Conservation (phyloP, 192 early-diverging fungal genomes). For the Coemansia sp. region DNA sequence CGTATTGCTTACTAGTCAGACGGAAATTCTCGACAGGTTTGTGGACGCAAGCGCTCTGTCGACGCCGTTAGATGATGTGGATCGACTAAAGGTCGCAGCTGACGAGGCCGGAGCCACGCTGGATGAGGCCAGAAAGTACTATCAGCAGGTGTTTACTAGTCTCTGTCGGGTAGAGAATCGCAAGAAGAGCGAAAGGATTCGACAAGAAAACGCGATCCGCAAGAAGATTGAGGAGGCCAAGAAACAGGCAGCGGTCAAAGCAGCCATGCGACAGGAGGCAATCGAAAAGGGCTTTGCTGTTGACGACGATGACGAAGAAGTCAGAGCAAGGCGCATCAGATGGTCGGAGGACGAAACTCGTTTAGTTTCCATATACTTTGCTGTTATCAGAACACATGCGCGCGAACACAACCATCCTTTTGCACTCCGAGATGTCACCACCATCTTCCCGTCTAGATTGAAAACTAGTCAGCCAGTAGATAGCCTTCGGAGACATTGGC, state of each 20-base stretch:
- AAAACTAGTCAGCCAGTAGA: slow-evolving; percentile 9
- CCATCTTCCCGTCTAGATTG: slow-evolving; percentile 23
- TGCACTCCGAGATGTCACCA: not conserved
- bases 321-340: not conserved
- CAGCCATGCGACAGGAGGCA: not conserved
- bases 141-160: slow-evolving; percentile 12
- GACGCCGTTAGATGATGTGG: slow-evolving; percentile 23
- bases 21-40: slow-evolving; percentile 8
- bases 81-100: slow-evolving; percentile 17
- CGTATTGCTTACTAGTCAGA: slow-evolving; percentile 10
- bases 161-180: not conserved
- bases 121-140: slow-evolving; percentile 28
- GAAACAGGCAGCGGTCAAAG: not conserved
- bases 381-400: slow-evolving; percentile 25
- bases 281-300: not conserved
- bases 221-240: slow-evolving; percentile 6
- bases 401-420: slow-evolving; percentile 24
- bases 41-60: not conserved
- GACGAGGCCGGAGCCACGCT: slow-evolving; percentile 19
- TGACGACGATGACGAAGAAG: not conserved
- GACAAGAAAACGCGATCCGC: not conserved
- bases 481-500: slow-evolving; percentile 20
- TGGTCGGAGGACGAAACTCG: slow-evolving; percentile 20
- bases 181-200: not conserved
- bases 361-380: slow-evolving; percentile 16